A percentile compares a stretch with the other conserved stretches of the same genome.
Conservation (phyloP, 306 rosid genomes). For the Mimosa bimucronata region DNA sequence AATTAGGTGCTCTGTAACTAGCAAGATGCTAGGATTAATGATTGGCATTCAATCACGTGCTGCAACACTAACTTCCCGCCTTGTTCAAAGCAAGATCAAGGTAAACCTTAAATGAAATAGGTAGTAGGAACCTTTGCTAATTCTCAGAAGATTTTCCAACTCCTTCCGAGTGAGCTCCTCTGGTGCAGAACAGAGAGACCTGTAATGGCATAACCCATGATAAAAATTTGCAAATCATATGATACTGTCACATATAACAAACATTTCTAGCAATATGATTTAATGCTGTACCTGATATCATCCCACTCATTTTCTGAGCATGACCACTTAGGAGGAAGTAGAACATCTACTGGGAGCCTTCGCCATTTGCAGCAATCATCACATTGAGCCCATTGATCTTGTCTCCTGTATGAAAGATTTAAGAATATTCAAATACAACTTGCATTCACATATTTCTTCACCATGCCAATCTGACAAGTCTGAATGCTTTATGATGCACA, state of each 20-base stretch:
- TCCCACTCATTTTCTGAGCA: slow-evolving; percentile 92
- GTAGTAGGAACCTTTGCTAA: slow-evolving; percentile 59
- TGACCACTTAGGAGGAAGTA: slow-evolving; percentile 96
- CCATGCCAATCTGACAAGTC: slow-evolving; percentile 1
- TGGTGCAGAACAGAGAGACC: slow-evolving; percentile 71
- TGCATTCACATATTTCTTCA: slow-evolving; percentile 17
- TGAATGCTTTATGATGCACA: slow-evolving; percentile 8
- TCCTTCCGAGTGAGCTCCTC: slow-evolving; percentile 74
- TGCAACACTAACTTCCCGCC: slow-evolving; percentile 22
- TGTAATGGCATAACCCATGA: slow-evolving; percentile 38
- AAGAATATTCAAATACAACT: slow-evolving; percentile 44
- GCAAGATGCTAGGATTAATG: neutral
- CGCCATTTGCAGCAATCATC: slow-evolving; percentile 98
- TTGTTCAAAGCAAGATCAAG: slow-evolving; percentile 16
- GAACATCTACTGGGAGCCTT: slow-evolving; percentile 76
- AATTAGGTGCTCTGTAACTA: neutral
- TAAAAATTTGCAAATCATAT: slow-evolving; percentile 29
- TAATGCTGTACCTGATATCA: slow-evolving; percentile 62
- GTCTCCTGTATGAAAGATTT: slow-evolving; percentile 60
- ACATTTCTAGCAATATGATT: slow-evolving; percentile 20
- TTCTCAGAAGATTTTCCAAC: slow-evolving; percentile 71
- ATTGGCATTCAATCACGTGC: slow-evolving; percentile 8
- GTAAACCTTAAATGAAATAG: slow-evolving; percentile 14
- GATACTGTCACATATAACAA: slow-evolving; percentile 32
- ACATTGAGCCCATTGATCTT: slow-evolving; percentile 93